phyloP scores from a whole-genome alignment of 306 rosid genomes.

The Coriaria nepalensis region DNA sequence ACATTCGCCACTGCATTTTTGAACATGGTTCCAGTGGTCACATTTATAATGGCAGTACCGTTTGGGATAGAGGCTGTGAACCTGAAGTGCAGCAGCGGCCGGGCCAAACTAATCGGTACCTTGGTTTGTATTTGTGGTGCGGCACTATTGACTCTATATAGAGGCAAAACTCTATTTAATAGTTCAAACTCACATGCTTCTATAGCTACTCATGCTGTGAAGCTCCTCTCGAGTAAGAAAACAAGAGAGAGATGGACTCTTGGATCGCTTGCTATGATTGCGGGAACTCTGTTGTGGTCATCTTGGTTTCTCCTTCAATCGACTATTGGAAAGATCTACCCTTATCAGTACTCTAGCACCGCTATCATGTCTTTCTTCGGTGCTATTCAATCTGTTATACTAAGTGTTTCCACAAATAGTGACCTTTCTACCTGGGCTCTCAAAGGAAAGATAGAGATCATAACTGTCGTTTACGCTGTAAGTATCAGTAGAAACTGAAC shows the following conservation, averaged over 20 bases:
- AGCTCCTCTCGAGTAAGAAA: slow-evolving; percentile 16
- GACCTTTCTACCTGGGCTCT: slow-evolving; percentile 58
- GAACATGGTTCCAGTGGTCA: slow-evolving; percentile 66
- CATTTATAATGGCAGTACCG: slow-evolving; percentile 74
- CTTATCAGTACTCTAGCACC: slow-evolving; percentile 75
- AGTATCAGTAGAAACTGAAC: too few relatives aligned
- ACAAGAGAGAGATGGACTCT: slow-evolving; percentile 43
- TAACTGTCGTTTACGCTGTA: slow-evolving; percentile 54
- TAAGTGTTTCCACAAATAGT: slow-evolving; percentile 34
- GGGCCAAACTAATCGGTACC: slow-evolving; percentile 63
- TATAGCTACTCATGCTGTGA: slow-evolving; percentile 4
- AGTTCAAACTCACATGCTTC: slow-evolving; percentile 17
- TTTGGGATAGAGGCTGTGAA: slow-evolving; percentile 63
- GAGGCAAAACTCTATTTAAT: slow-evolving; percentile 41
- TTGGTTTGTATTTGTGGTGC: slow-evolving; percentile 62
- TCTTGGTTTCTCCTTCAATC: slow-evolving; percentile 77
- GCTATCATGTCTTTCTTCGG: slow-evolving; percentile 82
- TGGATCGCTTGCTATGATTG: slow-evolving; percentile 54
- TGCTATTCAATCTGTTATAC: slow-evolving; percentile 60
- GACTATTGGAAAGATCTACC: slow-evolving; percentile 54
- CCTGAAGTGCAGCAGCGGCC: slow-evolving; percentile 57
- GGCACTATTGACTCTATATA: slow-evolving; percentile 44
- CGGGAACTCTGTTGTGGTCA: slow-evolving; percentile 66
- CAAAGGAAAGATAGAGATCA: slow-evolving; percentile 42
- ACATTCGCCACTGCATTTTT: slow-evolving; percentile 78